Conservation (phyloP, 257 asterid species). For the Parsonsia alboflavescens region DNA sequence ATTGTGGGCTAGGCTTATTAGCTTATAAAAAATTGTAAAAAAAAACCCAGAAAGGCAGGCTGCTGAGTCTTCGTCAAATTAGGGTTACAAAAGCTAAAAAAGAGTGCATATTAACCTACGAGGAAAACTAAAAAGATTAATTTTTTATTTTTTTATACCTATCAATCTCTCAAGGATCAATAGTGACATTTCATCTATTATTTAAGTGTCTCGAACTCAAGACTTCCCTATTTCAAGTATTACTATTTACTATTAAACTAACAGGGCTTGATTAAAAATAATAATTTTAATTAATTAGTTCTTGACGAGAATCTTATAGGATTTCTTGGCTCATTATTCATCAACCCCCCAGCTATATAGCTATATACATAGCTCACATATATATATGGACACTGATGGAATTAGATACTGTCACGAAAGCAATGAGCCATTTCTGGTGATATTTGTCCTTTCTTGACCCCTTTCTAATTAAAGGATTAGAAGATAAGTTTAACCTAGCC, state of each 20-base stretch:
- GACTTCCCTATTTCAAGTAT: too few species aligned
- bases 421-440: conserved; percentile 9
- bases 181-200: too few species aligned
- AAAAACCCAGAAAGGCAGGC: conserved; percentile 1
- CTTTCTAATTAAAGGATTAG: conserved; percentile 3
- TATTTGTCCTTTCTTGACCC: neutral
- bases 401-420: conserved; percentile 1
- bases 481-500: neutral
- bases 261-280: too few species aligned
- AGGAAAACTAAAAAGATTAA: conserved; percentile 8
- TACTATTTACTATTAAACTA: too few species aligned
- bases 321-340: neutral
- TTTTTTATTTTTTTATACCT: too few species aligned
- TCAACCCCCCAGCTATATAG: too few species aligned
- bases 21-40: neutral
- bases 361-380: too few species aligned
- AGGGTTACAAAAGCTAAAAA: conserved; percentile 22
- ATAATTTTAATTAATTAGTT: too few species aligned
- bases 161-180: too few species aligned
- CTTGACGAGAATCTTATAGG: conserved; percentile 4
- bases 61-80: conserved; percentile 17
- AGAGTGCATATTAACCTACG: conserved; percentile 4
- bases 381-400: neutral
- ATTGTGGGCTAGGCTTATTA: neutral
- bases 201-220: too few species aligned